Conservation (phyloP, 768 basidiomycete genomes). For the Tricholoma matsutake region DNA sequence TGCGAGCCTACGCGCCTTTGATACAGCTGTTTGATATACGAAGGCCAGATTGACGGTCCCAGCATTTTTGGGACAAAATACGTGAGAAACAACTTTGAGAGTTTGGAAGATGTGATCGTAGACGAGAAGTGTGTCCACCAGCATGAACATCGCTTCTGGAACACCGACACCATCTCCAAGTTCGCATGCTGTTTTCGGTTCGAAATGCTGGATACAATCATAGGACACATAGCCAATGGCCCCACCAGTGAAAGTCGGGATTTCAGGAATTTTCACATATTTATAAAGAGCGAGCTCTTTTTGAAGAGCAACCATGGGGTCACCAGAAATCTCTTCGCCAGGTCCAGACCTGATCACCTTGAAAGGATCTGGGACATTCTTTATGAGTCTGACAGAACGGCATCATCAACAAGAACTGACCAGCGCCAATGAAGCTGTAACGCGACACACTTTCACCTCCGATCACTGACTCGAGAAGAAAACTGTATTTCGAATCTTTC, state of each 20-base stretch:
- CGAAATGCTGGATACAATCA: conserved; percentile 95
- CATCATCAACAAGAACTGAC: conserved; percentile 40
- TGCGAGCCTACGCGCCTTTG: conserved; percentile 79
- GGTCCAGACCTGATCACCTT: conserved; percentile 90
- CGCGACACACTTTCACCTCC: conserved; percentile 89
- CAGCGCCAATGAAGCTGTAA: conserved; percentile 95
- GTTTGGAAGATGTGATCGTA: conserved; percentile 97
- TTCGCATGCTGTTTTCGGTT: conserved; percentile 82
- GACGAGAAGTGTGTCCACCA: conserved; percentile 91
- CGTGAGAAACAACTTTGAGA: conserved; percentile 94
- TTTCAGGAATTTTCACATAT: conserved; percentile 88
- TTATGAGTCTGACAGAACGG: background rate
- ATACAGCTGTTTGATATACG: conserved; percentile 85
- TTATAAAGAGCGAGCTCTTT: conserved; percentile 82
- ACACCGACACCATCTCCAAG: conserved; percentile 80
- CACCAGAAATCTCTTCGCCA: conserved; percentile 76
- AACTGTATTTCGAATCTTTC: conserved; percentile 91
- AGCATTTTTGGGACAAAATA: conserved; percentile 76
- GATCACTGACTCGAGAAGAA: conserved; percentile 89
- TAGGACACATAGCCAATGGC: conserved; percentile 97
- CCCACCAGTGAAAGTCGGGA: conserved; percentile 94
- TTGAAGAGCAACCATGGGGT: conserved; percentile 83
- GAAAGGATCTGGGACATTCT: conserved; percentile 67
- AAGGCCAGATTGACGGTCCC: conserved; percentile 69
- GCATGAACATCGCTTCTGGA: conserved; percentile 96